Base-by-base conservation (phyloP, 441 rosid genomes). In the Melastoma candidum region DNA sequence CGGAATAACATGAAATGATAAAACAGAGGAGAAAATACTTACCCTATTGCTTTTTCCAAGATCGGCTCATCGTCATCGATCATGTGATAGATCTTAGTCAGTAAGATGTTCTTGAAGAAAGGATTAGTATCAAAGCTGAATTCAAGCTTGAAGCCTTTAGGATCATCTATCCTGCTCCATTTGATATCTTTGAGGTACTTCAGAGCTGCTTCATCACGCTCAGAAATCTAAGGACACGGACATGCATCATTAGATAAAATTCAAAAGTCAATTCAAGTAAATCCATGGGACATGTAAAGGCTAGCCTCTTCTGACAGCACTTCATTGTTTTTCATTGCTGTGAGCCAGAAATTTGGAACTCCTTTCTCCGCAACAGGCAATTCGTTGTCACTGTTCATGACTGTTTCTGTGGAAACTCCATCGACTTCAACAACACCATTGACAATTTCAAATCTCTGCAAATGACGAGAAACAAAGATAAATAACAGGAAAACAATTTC, bases 151-250 rank as follows among this genome's bases (percentile, higher is more conserved):
- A 57, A 57, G 32, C 60, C 60, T 26, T 6, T 57, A 8, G 60
- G 60, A 26, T 57, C 41, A 57, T 57, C 60, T 0, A 47, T 29
- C 51, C 45, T 57, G 22, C 26, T 26, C 51, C 60, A 57, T 36
- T 57, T 57, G 12, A 59, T 68, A 66, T 66, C 44, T 50, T 79
- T 82, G 8, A 92, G 77, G 66, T 70, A 84, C 68, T 76, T 77
- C 44, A 89, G 90, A 63, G 96, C 97, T 8, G 76, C 93, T 72
- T 93, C 96, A 65, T 93, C 97, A n/a, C 87, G 76, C 72, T 89
- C 95, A 0, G 87, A 81, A 51, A 93, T 76, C 97, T 93, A 60
- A 63, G 56, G 25, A 26, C 39, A 50, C 0, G 29, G 17, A 43
- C 26, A 29, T 26, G 22, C 43, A 32, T 12, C 45, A 11, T n/a